Percentiles rank a stretch among this genome's conserved stretches.
These are phyloP conservation scores for Fagopyrum esculentum DNA, from an alignment of 148 eudicot species.

Conservation along the genomic window DNA sequence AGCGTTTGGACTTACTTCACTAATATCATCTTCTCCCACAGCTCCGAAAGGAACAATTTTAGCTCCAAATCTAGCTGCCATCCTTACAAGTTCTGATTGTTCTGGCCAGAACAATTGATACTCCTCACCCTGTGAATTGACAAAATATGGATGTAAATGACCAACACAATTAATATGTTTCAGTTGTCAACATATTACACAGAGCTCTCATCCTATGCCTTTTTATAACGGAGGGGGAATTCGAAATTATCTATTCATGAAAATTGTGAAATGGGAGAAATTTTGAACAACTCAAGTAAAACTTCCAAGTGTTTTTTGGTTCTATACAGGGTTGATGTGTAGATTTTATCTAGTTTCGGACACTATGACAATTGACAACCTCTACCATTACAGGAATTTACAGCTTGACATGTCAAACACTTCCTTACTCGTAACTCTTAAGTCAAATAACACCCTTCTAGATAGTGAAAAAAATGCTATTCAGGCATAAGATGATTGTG, in stretches of 20 bases:
- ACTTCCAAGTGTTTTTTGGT: neutral
- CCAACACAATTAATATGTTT: neutral
- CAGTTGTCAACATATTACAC: neutral
- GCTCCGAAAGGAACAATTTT: constrained; percentile 73
- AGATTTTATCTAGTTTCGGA: too few relatives aligned
- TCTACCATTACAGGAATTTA: too few relatives aligned
- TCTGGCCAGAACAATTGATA: constrained; percentile 81
- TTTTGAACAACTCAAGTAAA: neutral
- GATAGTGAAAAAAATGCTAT: too few relatives aligned
- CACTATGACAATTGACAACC: too few relatives aligned
- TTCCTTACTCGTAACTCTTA: too few relatives aligned
- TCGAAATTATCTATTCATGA: neutral
- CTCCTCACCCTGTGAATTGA: constrained; percentile 55
- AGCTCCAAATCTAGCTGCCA: constrained; percentile 88
- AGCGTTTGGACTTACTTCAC: constrained; percentile 36
- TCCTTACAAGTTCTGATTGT: constrained; percentile 65
- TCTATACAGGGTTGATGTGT: too few relatives aligned
- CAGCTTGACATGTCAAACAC: too few relatives aligned
- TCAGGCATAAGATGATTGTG: neutral
- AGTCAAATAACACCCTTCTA: neutral
- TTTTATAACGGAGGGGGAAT: neutral
- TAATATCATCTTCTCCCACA: constrained; percentile 81
- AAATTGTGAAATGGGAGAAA: neutral
- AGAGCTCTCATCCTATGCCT: neutral
- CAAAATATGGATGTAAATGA: constrained; percentile 6